These are phyloP conservation scores for Aulographum hederae DNA, from an alignment of 2,329 filamentous ascomycete genomes.

Conservation along the genomic window DNA sequence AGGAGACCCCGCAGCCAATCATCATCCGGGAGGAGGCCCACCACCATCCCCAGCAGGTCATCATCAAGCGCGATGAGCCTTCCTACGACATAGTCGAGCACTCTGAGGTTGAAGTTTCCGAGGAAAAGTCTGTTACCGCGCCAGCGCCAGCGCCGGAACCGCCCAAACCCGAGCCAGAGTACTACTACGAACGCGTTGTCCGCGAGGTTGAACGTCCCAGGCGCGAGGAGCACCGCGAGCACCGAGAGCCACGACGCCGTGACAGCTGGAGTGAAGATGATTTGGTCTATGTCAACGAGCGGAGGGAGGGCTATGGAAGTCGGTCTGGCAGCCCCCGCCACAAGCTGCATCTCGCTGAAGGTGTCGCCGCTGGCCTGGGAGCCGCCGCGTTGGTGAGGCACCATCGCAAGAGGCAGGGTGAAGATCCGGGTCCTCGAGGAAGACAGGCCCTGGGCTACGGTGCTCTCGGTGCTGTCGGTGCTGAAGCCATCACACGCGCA, in stretches of 20 bases:
- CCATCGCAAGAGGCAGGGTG: constrained; percentile 36
- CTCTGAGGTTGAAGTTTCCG: constrained; percentile 32
- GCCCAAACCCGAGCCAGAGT: constrained; percentile 37
- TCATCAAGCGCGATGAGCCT: constrained; percentile 32
- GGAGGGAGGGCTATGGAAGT: constrained; percentile 26
- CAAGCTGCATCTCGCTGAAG: constrained; percentile 41
- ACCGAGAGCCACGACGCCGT: constrained; percentile 17
- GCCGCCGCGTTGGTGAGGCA: constrained; percentile 41
- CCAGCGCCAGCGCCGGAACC: constrained; percentile 24
- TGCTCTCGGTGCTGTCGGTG: constrained; percentile 41
- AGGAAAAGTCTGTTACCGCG: constrained; percentile 24
- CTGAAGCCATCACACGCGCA: constrained; percentile 35
- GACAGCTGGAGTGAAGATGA: constrained; percentile 41
- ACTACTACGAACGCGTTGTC: constrained; percentile 40
- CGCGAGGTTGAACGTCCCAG: constrained; percentile 33
- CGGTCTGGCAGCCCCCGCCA: constrained; percentile 27
- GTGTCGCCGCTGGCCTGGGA: constrained; percentile 39
- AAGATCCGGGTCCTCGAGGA: constrained; percentile 30
- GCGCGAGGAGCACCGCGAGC: constrained; percentile 17
- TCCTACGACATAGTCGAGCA: constrained; percentile 42
- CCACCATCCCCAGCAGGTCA: constrained; percentile 24
- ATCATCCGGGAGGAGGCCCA: constrained; percentile 32
- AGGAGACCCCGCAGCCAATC: constrained; percentile 31
- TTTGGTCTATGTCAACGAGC: constrained; percentile 40
- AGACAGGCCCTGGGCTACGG: constrained; percentile 40